Evolutionary conservation across 2,329 filamentous ascomycete genomes (phyloP).

Genomic region (Pseudofabraea citricarpa): DNA sequence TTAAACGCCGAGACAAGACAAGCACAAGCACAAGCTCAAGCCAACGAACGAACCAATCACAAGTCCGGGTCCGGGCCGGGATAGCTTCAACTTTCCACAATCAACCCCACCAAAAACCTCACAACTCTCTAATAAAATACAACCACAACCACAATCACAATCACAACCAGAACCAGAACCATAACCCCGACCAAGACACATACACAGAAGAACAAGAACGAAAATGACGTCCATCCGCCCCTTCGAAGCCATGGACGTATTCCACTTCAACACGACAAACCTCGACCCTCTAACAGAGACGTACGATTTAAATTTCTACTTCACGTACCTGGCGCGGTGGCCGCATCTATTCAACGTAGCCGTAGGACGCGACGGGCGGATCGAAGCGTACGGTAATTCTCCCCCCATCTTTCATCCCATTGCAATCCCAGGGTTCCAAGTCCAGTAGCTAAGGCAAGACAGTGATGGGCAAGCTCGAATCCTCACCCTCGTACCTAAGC

Average conservation of each 20-base stretch:
- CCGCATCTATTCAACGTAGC: constrained; percentile 91
- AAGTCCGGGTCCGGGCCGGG: too few relatives aligned
- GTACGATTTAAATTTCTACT: constrained; percentile 92
- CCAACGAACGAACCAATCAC: too few relatives aligned
- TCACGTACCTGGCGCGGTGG: constrained; percentile 95
- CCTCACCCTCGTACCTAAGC: constrained; percentile 71
- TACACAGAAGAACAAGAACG: too few relatives aligned
- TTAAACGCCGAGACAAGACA: too few relatives aligned
- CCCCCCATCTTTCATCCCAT: constrained; percentile 2
- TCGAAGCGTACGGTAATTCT: constrained; percentile 86
- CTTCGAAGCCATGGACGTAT: constrained; percentile 78
- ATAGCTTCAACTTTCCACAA: too few relatives aligned
- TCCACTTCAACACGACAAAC: constrained; percentile 90
- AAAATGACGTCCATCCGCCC: constrained; percentile 79
- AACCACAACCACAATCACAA: neutral
- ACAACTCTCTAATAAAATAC: too few relatives aligned
- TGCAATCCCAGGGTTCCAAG: too few relatives aligned
- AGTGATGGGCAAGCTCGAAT: constrained; percentile 98
- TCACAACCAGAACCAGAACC: neutral
- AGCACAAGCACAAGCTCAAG: too few relatives aligned
- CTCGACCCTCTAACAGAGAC: constrained; percentile 97
- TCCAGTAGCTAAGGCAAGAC: constrained; percentile 3
- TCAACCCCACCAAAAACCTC: neutral
- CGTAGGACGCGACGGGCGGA: constrained; percentile 78
- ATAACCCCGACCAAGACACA: too few relatives aligned